These are phyloP conservation scores for Immersiella caudata DNA, from an alignment of 495 filamentous ascomycete genomes.

Conservation along the genomic window DNA sequence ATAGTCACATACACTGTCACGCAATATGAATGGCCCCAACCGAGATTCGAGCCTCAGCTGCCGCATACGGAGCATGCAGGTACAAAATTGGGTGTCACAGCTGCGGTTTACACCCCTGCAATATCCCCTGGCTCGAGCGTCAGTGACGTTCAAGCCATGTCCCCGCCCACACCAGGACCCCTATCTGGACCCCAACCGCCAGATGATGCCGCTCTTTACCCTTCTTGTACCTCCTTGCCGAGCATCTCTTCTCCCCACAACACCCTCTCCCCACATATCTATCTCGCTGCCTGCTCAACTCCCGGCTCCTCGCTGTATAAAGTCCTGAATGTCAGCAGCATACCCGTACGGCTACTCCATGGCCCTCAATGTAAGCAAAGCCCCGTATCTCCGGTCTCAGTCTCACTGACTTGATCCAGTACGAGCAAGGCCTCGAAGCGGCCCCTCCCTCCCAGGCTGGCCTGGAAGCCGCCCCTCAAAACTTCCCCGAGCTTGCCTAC, in stretches of 20 bases:
- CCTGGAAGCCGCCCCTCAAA: slow-evolving; percentile 42
- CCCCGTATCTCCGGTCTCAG: background rate
- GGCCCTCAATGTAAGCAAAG: slow-evolving; percentile 26
- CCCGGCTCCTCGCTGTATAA: background rate
- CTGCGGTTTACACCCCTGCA: background rate
- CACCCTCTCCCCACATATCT: background rate
- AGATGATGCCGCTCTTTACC: background rate
- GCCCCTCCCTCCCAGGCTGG: slow-evolving; percentile 40
- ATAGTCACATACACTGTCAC: background rate
- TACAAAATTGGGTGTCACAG: background rate
- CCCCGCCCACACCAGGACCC: background rate
- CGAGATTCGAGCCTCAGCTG: background rate
- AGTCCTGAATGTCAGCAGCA: slow-evolving; percentile 19
- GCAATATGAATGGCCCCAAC: background rate
- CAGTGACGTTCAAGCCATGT: background rate
- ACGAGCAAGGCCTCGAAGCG: slow-evolving; percentile 42
- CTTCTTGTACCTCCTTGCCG: no score
- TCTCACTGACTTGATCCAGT: slow-evolving; percentile 22
- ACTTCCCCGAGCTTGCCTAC: slow-evolving; percentile 41
- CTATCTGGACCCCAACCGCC: background rate
- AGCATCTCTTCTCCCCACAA: background rate
- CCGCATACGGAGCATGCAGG: background rate
- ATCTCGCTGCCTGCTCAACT: background rate
- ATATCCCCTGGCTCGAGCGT: background rate
- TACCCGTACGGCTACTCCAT: slow-evolving; percentile 28